Percentiles rank a stretch among this genome's conserved stretches.
These are phyloP conservation scores for Lactarius deliciosus DNA, from an alignment of 768 basidiomycete genomes.

Conservation along the genomic window DNA sequence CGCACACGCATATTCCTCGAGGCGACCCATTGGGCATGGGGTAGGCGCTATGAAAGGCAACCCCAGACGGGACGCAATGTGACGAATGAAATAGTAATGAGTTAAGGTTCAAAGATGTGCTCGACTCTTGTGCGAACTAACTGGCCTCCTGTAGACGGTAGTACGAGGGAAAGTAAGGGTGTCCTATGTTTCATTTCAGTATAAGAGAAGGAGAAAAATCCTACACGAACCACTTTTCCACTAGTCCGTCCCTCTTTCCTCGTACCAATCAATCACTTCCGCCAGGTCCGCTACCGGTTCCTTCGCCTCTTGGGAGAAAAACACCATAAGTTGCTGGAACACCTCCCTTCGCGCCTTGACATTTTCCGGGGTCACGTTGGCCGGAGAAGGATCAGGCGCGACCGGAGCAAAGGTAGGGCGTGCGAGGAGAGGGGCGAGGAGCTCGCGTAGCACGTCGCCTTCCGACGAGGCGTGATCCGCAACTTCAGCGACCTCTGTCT, in stretches of 20 bases:
- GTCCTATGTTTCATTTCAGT: not conserved
- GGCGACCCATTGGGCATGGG: not conserved
- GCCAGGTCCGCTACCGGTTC: conserved; percentile 64
- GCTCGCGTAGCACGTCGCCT: conserved; percentile 65
- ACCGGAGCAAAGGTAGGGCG: conserved; percentile 33
- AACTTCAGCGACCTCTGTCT: conserved; percentile 64
- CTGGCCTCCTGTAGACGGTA: no score
- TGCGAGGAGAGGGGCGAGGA: conserved; percentile 63
- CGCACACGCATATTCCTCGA: conserved; percentile 6
- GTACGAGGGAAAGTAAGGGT: not conserved
- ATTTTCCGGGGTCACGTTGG: conserved; percentile 43
- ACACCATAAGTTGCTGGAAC: conserved; percentile 65
- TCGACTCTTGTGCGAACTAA: no score
- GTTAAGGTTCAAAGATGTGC: not conserved
- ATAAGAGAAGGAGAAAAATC: not conserved
- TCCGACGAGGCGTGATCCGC: conserved; percentile 66
- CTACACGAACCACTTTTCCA: not conserved
- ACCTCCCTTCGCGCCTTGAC: conserved; percentile 67
- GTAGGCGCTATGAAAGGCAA: not conserved
- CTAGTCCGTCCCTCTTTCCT: conserved; percentile 27
- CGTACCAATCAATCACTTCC: conserved; percentile 54
- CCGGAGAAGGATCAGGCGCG: not conserved
- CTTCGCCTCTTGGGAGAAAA: conserved; percentile 61
- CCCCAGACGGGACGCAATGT: no score
- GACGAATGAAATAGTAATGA: not conserved